phyloP scores from a whole-genome alignment of 306 rosid species.

The Casuarina equisetifolia region DNA sequence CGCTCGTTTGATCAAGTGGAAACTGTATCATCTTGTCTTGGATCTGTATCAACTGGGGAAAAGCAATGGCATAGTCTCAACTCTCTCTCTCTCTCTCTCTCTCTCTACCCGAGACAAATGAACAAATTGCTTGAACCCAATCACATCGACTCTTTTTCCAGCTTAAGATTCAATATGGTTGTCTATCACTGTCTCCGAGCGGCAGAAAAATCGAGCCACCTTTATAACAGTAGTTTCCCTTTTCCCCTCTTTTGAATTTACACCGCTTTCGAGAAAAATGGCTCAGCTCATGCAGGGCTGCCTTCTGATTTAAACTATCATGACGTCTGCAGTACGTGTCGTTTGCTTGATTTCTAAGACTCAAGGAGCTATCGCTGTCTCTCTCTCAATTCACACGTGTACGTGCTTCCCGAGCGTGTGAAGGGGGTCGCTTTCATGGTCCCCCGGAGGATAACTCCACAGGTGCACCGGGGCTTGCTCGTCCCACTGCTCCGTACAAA shows the following conservation, averaged over 20 bases:
- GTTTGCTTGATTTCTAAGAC: constrained; percentile 13
- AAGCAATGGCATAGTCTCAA: neutral
- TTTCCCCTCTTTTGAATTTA: constrained; percentile 7
- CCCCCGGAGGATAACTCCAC: neutral
- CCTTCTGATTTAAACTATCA: constrained; percentile 3
- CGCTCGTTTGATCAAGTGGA: neutral
- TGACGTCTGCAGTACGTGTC: constrained; percentile 27
- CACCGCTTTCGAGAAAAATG: neutral
- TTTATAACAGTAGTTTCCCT: constrained; percentile 24
- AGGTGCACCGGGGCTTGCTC: constrained; percentile 19
- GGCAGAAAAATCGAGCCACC: constrained; percentile 28
- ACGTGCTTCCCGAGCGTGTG: constrained; percentile 28
- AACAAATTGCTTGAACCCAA: constrained; percentile 15
- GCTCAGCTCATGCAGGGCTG: constrained; percentile 5
- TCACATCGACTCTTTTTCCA: constrained; percentile 14
- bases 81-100: neutral
- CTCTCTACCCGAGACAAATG: constrained; percentile 12
- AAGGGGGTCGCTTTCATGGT: constrained; percentile 27
- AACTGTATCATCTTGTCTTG: neutral
- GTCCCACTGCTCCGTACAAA: constrained; percentile 33
- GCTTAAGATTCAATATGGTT: constrained; percentile 21
- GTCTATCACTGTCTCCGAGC: constrained; percentile 33
- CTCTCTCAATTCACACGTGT: constrained; percentile 1
- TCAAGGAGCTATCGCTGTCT: neutral
- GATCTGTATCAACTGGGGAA: no score